Evolutionary conservation across 1,284 basidiomycete species (phyloP), one percentile per base, ranked within the genome.

Genomic region (Ceraceosorus guamensis): DNA sequence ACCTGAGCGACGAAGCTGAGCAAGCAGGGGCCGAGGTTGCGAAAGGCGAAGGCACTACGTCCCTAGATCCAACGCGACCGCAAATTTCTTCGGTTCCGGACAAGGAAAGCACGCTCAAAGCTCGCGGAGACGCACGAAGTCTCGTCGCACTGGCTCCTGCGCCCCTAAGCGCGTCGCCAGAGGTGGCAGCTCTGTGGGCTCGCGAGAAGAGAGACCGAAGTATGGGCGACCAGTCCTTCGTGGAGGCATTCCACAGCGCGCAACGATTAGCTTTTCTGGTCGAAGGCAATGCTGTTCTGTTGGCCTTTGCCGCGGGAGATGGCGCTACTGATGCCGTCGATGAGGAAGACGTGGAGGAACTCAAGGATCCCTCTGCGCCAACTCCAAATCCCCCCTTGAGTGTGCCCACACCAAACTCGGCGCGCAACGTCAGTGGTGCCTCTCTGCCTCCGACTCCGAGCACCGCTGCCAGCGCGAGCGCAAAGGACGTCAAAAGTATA

Each of bases 81-180:
- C n/a, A n/a, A n/a, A n/a, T n/a, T n/a, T n/a, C n/a, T n/a, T n/a
- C n/a, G n/a, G n/a, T n/a, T n/a, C n/a, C n/a, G n/a, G n/a, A n/a
- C n/a, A n/a, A n/a, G n/a, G n/a, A n/a, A n/a, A n/a, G n/a, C n/a
- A n/a, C n/a, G n/a, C n/a, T n/a, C n/a, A n/a, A n/a, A n/a, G n/a
- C n/a, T n/a, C n/a, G n/a, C n/a, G n/a, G n/a, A n/a, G n/a, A n/a
- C n/a, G n/a, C n/a, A n/a, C n/a, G n/a, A n/a, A n/a, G n/a, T n/a
- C n/a, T n/a, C n/a, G n/a, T n/a, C n/a, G n/a, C n/a, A 4, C 52
- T 51, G 1, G 51, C 50, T 16, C 54, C 60, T 2, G 50, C 60
- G 5, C 62, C 65, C 10, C 45, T 66, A 6, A 62, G 62, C 14
- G 54, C 65, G n/a, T 66, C 65, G 2, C 65, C 65, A 0, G 65